These are phyloP conservation scores for Apocynum venetum DNA, from an alignment of 257 asterid species.

Conservation along the genomic window DNA sequence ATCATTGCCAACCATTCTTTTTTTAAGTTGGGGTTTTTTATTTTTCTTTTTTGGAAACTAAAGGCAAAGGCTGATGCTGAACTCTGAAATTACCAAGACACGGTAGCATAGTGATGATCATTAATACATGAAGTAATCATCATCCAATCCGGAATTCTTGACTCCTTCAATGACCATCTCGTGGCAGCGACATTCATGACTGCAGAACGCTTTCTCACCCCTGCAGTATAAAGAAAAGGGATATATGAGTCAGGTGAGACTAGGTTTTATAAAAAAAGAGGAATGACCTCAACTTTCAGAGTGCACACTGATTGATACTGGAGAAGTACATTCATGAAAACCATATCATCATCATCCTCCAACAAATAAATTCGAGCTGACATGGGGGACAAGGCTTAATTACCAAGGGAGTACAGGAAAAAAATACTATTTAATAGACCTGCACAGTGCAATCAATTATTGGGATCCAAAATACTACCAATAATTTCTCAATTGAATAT, in stretches of 20 bases:
- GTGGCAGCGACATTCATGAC: conserved; percentile 72
- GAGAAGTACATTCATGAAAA: not conserved
- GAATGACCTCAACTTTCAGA: not conserved
- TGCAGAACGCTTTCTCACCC: conserved; percentile 69
- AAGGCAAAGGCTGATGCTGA: not conserved
- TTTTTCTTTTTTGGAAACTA: not conserved
- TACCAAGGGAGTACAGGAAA: not conserved
- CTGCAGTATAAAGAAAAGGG: conserved; percentile 29
- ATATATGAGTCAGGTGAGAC: not conserved
- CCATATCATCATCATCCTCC: not conserved
- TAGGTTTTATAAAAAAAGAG: not conserved
- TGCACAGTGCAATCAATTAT: conserved; percentile 1
- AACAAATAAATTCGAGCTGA: not conserved
- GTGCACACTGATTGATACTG: not conserved
- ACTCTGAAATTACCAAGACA: not conserved
- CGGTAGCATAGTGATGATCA: not conserved
- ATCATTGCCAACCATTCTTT: not conserved
- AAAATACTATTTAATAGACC: not conserved
- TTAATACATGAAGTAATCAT: not conserved
- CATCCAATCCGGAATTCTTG: conserved; percentile 22
- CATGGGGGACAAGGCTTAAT: not conserved
- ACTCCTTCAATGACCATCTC: conserved; percentile 47
- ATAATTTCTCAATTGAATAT: not conserved
- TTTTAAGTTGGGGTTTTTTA: too few relatives aligned
- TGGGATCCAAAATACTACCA: not conserved